Evolutionary conservation across 2,329 filamentous ascomycete genomes (phyloP).

Genomic region (Diaporthe velutina): DNA sequence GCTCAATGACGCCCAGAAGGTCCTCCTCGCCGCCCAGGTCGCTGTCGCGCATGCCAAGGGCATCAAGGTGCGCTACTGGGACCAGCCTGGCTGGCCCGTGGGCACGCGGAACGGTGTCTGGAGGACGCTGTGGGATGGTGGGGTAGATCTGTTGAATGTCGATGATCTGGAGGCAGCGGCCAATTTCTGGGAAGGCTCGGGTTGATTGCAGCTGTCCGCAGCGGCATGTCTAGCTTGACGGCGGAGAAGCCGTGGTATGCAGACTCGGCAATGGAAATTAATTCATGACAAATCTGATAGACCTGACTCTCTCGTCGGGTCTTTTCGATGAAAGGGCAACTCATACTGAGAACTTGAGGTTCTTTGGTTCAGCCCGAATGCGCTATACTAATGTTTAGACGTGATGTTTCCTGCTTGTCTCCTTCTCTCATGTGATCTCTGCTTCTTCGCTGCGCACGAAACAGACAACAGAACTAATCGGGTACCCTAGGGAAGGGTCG

Average conservation of each 20-base stretch:
- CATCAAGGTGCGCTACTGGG: slow-evolving; percentile 73
- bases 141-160: slow-evolving; percentile 73
- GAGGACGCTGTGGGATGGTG: slow-evolving; percentile 67
- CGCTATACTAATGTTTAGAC: too few relatives aligned
- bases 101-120: slow-evolving; percentile 70
- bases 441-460: too few relatives aligned
- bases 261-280: background rate
- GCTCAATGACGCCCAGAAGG: slow-evolving; percentile 62
- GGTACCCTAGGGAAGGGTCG: too few relatives aligned
- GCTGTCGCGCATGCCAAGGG: slow-evolving; percentile 65
- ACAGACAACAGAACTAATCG: too few relatives aligned
- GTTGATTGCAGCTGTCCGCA: background rate
- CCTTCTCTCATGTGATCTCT: too few relatives aligned
- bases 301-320: too few relatives aligned
- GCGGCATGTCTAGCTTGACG: background rate
- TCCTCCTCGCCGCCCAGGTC: slow-evolving; percentile 65
- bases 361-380: too few relatives aligned
- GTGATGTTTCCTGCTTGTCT: too few relatives aligned
- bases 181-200: slow-evolving; percentile 44
- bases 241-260: background rate
- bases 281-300: background rate
- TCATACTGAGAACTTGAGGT: too few relatives aligned
- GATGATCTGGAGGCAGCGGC: slow-evolving; percentile 70
- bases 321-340: too few relatives aligned
- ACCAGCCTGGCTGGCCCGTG: slow-evolving; percentile 70